Evolutionary conservation across 352 stramenopile species (phyloP), one percentile per base, ranked within the genome.

Genomic region (Phytophthora litchii): DNA sequence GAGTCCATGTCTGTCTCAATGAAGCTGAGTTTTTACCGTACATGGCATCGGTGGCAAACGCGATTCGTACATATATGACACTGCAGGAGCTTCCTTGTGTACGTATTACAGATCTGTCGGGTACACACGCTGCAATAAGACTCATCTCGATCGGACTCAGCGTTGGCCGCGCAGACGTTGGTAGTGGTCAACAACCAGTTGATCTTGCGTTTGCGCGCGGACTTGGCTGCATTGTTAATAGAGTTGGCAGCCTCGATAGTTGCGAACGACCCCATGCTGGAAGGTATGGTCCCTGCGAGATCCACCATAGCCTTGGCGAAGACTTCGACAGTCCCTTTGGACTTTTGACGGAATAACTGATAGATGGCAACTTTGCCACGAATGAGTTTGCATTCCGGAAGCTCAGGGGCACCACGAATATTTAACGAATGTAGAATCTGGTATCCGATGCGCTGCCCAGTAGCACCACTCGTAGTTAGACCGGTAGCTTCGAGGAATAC

Each of bases 401-500:
- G 61, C 27, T 67, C 51, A 0, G 76, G 64, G 4, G 71, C 74
- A 7, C 64, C 72, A 11, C 56, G 38, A 23, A 85, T 53, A 36
- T 82, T 72, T 1, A 85, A 41, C 8, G 72, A 82, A 52, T 85
- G 72, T 41, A 80, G 51, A 35, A 82, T 74, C 25, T 79, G 72
- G 56, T 74, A 82, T 3, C 76, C 76, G 19, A 85, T 54, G 16
- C 53, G 40, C 27, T 82, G 63, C 2, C 72, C 69, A 0, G 54
- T 54, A 7, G 45, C 59, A 1, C 34, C 40, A 21, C 23, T 63
- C 29, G 36, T 78, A 3, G 64, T 80, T 29, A 76, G 47, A 0
- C 75, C 72, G 2, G 56, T 72, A 37, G 45, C 50, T 42, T 85
- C 75, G 17, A 85, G 46, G 51, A 73, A 80, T 7, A 85, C 70